Evolutionary conservation across 148 eudicot genomes (phyloP).

Genomic region (Silene uniflora): DNA sequence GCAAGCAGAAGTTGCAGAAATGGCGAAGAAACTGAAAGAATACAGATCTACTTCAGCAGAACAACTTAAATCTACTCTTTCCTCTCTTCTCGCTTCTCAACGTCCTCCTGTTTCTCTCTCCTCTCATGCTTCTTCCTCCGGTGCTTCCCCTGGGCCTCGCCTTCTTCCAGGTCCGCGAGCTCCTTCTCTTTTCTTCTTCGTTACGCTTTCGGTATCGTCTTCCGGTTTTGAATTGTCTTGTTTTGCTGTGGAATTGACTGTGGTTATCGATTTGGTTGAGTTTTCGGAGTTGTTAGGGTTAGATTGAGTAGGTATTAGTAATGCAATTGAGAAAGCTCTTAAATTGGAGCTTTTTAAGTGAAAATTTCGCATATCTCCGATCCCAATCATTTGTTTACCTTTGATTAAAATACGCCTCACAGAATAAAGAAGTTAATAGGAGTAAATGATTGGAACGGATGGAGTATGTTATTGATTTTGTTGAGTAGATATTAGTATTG

Average conservation of each 20-base stretch:
- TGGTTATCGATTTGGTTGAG: background rate
- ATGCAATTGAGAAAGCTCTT: too few species aligned
- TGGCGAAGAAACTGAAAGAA: slow-evolving; percentile 46
- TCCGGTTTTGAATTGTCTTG: background rate
- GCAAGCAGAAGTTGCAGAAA: slow-evolving; percentile 28
- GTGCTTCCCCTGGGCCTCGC: background rate
- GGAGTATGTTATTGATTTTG: too few species aligned
- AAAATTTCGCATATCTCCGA: too few species aligned
- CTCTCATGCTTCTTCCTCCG: slow-evolving; percentile 9
- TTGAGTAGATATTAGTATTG: background rate
- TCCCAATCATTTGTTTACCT: too few species aligned
- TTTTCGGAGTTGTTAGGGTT: background rate
- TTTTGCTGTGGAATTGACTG: background rate
- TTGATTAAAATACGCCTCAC: too few species aligned
- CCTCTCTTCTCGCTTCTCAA: slow-evolving; percentile 42
- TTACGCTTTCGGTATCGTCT: background rate
- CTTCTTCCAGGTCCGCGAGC: slow-evolving; percentile 14
- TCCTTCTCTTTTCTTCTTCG: background rate
- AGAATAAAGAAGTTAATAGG: too few species aligned
- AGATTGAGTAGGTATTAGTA: background rate
- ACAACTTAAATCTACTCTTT: slow-evolving; percentile 41
- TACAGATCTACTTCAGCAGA: slow-evolving; percentile 51
- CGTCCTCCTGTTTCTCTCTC: slow-evolving; percentile 34
- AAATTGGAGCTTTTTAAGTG: too few species aligned
- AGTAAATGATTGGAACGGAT: too few species aligned